Evolutionary conservation across 2,329 filamentous ascomycete genomes (phyloP).

Genomic region (Thelonectria olida): DNA sequence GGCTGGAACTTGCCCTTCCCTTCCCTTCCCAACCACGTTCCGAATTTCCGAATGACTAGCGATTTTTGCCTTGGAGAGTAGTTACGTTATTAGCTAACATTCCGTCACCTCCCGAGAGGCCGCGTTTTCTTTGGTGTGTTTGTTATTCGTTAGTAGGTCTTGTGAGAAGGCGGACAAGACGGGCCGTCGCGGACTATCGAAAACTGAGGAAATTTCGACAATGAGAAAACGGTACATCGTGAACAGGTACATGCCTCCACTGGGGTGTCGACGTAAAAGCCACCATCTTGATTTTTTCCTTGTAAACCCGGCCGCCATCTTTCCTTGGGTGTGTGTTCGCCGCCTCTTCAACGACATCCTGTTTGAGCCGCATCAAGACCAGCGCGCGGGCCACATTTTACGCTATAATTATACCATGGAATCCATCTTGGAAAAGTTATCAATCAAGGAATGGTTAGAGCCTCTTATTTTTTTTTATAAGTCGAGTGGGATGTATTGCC

Average conservation of each 20-base stretch:
- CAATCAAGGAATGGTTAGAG: constrained; percentile 36
- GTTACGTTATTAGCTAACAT: neutral
- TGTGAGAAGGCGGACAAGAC: neutral
- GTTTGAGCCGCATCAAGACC: constrained; percentile 37
- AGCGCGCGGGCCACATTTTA: constrained; percentile 35
- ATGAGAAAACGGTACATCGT: neutral
- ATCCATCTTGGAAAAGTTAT: constrained; percentile 33
- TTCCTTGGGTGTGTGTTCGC: constrained; percentile 5
- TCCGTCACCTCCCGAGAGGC: constrained; percentile 5
- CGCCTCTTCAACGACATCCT: constrained; percentile 9
- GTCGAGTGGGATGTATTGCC: neutral
- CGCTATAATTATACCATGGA: constrained; percentile 41
- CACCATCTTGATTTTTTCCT: neutral
- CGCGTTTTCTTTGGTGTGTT: neutral
- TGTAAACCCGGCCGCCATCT: too few species aligned
- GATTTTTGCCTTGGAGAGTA: neutral
- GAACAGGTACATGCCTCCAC: neutral
- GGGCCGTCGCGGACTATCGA: constrained; percentile 8
- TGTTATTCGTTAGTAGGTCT: neutral
- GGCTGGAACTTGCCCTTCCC: constrained; percentile 13
- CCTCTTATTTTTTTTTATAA: constrained; percentile 24
- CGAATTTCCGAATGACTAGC: constrained; percentile 14
- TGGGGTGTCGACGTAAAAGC: constrained; percentile 10
- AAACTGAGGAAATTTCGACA: too few species aligned
- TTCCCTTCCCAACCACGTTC: constrained; percentile 12